These are phyloP conservation scores for Neofusicoccum kwambonambiense DNA, from an alignment of 2,329 filamentous ascomycete genomes.

Conservation along the genomic window DNA sequence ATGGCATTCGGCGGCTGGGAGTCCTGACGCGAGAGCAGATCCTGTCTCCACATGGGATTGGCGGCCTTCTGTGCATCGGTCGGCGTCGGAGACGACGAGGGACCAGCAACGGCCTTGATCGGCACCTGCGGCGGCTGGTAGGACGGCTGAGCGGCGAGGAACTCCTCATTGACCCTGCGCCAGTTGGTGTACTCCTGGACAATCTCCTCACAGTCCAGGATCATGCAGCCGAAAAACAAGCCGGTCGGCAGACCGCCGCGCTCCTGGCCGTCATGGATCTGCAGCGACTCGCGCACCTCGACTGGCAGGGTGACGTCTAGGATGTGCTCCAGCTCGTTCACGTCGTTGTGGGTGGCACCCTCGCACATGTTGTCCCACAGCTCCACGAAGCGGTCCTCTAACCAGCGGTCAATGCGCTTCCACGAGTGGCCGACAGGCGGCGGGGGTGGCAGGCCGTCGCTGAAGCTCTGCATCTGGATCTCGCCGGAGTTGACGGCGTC, in stretches of 20 bases:
- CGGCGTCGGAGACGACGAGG: slow-evolving; percentile 61
- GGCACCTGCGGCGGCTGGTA: slow-evolving; percentile 62
- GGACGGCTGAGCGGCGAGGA: slow-evolving; percentile 60
- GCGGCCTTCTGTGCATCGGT: slow-evolving; percentile 47
- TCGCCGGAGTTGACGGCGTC: slow-evolving; percentile 74
- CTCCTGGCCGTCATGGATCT: slow-evolving; percentile 95
- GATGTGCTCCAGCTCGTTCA: slow-evolving; percentile 95
- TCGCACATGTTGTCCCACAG: slow-evolving; percentile 91
- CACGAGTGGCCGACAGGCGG: slow-evolving; percentile 88
- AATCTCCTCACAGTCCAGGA: slow-evolving; percentile 97
- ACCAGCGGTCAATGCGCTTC: slow-evolving; percentile 90
- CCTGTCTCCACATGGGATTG: slow-evolving; percentile 76
- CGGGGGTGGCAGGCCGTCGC: slow-evolving; percentile 84
- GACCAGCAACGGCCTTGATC: slow-evolving; percentile 68
- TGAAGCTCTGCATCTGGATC: slow-evolving; percentile 95
- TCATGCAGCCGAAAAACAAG: slow-evolving; percentile 89
- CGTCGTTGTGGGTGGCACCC: slow-evolving; percentile 86
- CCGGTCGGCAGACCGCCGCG: slow-evolving; percentile 87
- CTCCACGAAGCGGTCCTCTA: slow-evolving; percentile 92
- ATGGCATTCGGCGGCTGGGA: slow-evolving; percentile 83
- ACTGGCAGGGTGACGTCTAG: slow-evolving; percentile 90
- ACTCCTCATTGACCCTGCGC: slow-evolving; percentile 90
- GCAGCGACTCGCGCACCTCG: slow-evolving; percentile 88
- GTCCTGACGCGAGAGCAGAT: slow-evolving; percentile 79
- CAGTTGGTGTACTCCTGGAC: slow-evolving; percentile 97